Percentiles rank a stretch among this genome's conserved stretches.
phyloP scores from a whole-genome alignment of 163 green algal species.

The Picocystis sp. region DNA sequence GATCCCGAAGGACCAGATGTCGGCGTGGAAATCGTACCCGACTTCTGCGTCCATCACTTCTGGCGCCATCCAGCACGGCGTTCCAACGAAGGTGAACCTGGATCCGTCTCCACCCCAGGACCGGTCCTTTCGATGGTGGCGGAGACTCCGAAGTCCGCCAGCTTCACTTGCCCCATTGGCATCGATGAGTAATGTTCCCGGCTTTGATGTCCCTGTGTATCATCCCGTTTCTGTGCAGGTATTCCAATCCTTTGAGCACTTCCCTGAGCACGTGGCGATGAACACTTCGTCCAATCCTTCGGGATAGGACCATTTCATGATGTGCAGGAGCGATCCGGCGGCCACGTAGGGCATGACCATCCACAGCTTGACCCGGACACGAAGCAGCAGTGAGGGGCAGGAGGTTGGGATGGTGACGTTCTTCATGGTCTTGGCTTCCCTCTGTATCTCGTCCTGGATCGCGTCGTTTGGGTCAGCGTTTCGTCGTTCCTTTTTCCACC shows the following conservation, averaged over 20 bases:
- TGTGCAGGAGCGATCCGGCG: constrained; percentile 80
- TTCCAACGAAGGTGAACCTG: constrained; percentile 94
- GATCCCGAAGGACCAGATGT: constrained; percentile 99
- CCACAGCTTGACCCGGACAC: constrained; percentile 77
- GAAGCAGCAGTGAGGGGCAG: constrained; percentile 85
- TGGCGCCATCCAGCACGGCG: constrained; percentile 95
- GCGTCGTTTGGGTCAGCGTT: too few species aligned
- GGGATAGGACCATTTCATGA: constrained; percentile 86
- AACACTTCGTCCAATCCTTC: constrained; percentile 78
- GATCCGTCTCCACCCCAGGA: constrained; percentile 69
- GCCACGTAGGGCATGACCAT: constrained; percentile 90
- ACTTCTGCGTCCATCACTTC: constrained; percentile 91
- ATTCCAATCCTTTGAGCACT: constrained; percentile 84
- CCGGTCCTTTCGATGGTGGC: constrained; percentile 65
- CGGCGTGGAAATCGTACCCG: constrained; percentile 66
- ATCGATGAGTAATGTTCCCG: constrained; percentile 94
- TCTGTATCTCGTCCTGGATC: constrained; percentile 81
- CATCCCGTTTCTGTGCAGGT: constrained; percentile 78
- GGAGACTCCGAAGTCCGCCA: constrained; percentile 96
- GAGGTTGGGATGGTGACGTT: constrained; percentile 69
- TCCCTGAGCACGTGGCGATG: constrained; percentile 86
- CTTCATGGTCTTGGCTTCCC: constrained; percentile 86
- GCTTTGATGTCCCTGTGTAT: constrained; percentile 97
- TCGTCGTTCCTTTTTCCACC: too few species aligned
- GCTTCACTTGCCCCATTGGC: constrained; percentile 66